These are phyloP conservation scores for Fallopia convolvulus DNA, from an alignment of 148 eudicot species.

Conservation along the genomic window DNA sequence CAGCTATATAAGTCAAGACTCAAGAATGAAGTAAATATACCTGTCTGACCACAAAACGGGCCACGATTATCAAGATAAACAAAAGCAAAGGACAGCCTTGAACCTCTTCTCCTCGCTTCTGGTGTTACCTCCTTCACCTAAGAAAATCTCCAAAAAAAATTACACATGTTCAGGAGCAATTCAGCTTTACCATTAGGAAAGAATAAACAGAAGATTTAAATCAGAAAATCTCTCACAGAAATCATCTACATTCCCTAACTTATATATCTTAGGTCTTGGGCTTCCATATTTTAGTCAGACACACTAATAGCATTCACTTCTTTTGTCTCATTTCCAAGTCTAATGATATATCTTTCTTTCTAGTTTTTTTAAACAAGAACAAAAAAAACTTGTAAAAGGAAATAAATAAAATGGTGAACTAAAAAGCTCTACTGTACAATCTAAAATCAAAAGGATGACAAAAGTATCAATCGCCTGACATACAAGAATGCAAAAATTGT, in stretches of 20 bases:
- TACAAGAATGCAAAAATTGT: background rate
- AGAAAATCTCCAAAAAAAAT: background rate
- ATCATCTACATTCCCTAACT: background rate
- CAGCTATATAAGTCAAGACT: background rate
- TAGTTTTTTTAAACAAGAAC: background rate
- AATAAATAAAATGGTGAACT: background rate
- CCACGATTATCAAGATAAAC: slow-evolving; percentile 68
- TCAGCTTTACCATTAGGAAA: background rate
- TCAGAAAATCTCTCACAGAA: background rate
- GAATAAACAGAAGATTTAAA: background rate
- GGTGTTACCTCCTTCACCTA: slow-evolving; percentile 84
- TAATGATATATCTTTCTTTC: background rate
- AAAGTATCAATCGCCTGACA: background rate
- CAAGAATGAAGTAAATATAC: slow-evolving; percentile 24
- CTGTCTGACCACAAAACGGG: slow-evolving; percentile 46
- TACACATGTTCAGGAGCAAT: background rate
- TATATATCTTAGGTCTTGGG: background rate
- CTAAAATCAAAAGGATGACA: background rate
- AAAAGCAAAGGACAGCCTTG: slow-evolving; percentile 66
- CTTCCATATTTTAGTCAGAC: background rate
- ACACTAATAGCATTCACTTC: background rate
- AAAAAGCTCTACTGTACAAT: background rate
- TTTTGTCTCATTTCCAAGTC: background rate
- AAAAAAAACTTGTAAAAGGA: background rate
- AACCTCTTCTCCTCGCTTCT: slow-evolving; percentile 62